Evolutionary conservation across 2,329 filamentous ascomycete species (phyloP).

Genomic region (Microcyclospora tardicrescens): DNA sequence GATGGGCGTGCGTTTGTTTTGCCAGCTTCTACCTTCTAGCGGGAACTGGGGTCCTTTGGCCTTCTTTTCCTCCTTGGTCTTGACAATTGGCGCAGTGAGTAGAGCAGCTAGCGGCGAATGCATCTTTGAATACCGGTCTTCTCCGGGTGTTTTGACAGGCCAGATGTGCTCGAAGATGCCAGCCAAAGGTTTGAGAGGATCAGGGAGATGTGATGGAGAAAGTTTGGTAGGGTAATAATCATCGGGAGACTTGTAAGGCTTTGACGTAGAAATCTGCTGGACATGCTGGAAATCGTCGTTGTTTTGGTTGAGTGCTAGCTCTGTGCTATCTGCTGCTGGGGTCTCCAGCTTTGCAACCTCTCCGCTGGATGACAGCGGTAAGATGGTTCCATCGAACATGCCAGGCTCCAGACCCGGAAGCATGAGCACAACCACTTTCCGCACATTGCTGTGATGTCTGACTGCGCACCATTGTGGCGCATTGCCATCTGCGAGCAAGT

Average conservation of each 20-base stretch:
- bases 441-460: constrained; percentile 41
- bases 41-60: constrained; percentile 48
- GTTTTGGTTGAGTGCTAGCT: constrained; percentile 1
- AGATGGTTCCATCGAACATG: constrained; percentile 60
- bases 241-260: constrained; percentile 30
- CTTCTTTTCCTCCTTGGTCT: constrained; percentile 53
- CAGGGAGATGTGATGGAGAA: constrained; percentile 28
- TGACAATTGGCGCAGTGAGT: constrained; percentile 60
- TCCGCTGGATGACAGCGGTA: constrained; percentile 14
- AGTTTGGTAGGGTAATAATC: constrained; percentile 38
- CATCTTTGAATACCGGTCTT: constrained; percentile 65
- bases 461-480: constrained; percentile 53
- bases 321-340: constrained; percentile 3
- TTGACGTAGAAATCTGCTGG: constrained; percentile 7
- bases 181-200: constrained; percentile 47
- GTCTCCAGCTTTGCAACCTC: constrained; percentile 1
- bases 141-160: constrained; percentile 78
- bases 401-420: constrained; percentile 80
- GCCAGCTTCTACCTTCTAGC: constrained; percentile 52
- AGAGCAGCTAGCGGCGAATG: constrained; percentile 81
- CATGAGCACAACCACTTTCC: constrained; percentile 79
- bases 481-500: constrained; percentile 47
- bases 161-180: constrained; percentile 80
- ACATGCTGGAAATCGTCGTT: background rate
- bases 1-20: constrained; percentile 66